phyloP scores from a whole-genome alignment of 192 early-diverging fungal genomes.

The Gryganskiella cystojenkinii region DNA sequence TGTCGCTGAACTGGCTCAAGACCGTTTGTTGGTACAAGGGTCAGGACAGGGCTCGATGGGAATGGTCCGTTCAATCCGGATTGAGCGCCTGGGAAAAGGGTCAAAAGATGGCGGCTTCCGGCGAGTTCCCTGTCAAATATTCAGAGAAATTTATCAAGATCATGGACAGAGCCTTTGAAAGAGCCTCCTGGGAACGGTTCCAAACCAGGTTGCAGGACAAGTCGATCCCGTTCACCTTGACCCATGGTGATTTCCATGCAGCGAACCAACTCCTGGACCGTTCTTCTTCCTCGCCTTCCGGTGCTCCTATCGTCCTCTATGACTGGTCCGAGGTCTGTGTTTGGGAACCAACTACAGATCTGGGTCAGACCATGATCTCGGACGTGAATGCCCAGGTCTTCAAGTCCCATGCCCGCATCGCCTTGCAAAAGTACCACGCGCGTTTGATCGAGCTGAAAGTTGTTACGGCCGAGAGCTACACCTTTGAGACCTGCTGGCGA shows the following conservation, averaged over 20 bases:
- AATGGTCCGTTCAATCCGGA: constrained; percentile 25
- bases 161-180: constrained; percentile 23
- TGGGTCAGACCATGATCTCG: constrained; percentile 39
- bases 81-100: constrained; percentile 11
- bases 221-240: constrained; percentile 19
- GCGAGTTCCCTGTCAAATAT: constrained; percentile 22
- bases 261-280: constrained; percentile 34
- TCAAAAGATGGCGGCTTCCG: constrained; percentile 12
- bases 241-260: constrained; percentile 35
- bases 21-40: constrained; percentile 21
- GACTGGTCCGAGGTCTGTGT: constrained; percentile 41
- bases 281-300: constrained; percentile 5
- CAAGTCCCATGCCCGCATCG: constrained; percentile 19
- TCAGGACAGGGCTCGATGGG: constrained; percentile 14
- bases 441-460: constrained; percentile 18
- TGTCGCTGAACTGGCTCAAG: constrained; percentile 25
- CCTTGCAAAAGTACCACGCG: constrained; percentile 31
- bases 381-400: constrained; percentile 25
- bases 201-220: constrained; percentile 26
- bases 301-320: constrained; percentile 11
- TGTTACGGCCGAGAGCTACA: constrained; percentile 13
- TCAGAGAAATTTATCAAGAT: constrained; percentile 35
- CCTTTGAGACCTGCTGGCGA: constrained; percentile 37
- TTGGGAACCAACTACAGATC: constrained; percentile 43
- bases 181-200: constrained; percentile 30